Percentiles rank a stretch among this genome's conserved stretches.
These are phyloP conservation scores for Hortaea sp. DNA, from an alignment of 2,329 filamentous ascomycete species.

Conservation along the genomic window DNA sequence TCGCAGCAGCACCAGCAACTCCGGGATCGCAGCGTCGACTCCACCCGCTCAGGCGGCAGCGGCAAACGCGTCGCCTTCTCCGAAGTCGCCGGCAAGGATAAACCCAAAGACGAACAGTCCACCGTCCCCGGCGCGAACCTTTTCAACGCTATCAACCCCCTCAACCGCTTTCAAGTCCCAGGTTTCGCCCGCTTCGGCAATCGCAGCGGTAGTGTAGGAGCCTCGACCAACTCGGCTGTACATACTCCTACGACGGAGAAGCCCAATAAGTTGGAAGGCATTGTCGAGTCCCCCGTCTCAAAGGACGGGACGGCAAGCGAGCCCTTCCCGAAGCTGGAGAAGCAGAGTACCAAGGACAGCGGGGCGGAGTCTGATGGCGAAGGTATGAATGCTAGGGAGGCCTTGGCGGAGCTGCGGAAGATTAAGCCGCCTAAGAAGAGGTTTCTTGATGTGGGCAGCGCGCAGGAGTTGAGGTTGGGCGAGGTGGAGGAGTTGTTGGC, in stretches of 20 bases:
- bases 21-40: conserved; percentile 71
- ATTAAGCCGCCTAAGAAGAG: conserved; percentile 37
- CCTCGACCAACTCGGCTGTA: not conserved
- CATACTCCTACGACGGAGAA: not conserved
- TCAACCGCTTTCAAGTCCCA: conserved; percentile 26
- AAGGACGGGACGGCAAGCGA: conserved; percentile 2
- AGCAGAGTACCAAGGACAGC: not conserved
- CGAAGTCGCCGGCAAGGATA: conserved; percentile 7
- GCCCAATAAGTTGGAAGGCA: conserved; percentile 12
- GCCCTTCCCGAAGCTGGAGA: conserved; percentile 2
- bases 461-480: conserved; percentile 35
- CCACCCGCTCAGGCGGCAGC: conserved; percentile 53
- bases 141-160: conserved; percentile 24
- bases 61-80: conserved; percentile 41
- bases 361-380: conserved; percentile 3
- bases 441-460: conserved; percentile 38
- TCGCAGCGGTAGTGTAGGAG: conserved; percentile 11
- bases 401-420: conserved; percentile 35
- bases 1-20: conserved; percentile 49
- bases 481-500: conserved; percentile 37
- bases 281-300: conserved; percentile 15
- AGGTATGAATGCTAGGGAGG: conserved; percentile 31
- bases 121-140: conserved; percentile 10
- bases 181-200: conserved; percentile 26
- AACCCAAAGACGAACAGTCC: conserved; percentile 2